These are phyloP conservation scores for Amaranthus hypochondriacus DNA, from an alignment of 148 eudicot species.

Conservation along the genomic window DNA sequence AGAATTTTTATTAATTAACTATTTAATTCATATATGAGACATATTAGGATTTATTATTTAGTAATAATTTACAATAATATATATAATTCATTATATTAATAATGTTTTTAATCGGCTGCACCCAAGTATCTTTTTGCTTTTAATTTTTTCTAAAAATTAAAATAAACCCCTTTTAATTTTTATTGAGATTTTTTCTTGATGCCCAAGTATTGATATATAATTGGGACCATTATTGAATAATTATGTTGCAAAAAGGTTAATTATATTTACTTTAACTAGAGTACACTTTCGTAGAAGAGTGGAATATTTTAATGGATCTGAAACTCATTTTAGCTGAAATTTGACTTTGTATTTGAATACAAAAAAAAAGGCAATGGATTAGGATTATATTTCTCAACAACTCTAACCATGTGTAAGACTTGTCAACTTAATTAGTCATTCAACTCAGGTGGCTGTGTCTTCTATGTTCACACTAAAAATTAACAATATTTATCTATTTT, in stretches of 20 bases:
- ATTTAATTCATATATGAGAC: no score
- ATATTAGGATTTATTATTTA: no score
- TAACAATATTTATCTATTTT: no score
- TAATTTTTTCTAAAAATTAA: background rate
- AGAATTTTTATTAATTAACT: no score
- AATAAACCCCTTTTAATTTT: background rate
- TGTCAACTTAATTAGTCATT: conserved; percentile 13
- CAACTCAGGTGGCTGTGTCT: background rate
- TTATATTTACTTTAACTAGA: background rate
- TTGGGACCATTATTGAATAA: background rate
- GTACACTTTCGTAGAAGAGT: background rate
- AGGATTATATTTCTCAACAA: conserved; percentile 17
- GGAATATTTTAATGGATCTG: background rate
- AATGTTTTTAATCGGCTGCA: background rate
- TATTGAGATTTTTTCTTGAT: background rate
- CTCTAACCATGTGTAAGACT: conserved; percentile 11
- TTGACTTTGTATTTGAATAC: conserved; percentile 23
- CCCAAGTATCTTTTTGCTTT: background rate
- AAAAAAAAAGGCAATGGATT: conserved; percentile 16
- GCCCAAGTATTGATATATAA: no score
- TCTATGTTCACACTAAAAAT: background rate
- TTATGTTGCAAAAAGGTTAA: background rate
- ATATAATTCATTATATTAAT: background rate
- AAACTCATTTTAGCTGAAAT: conserved; percentile 4
- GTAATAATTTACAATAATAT: no score